phyloP scores from a whole-genome alignment of 1,284 basidiomycete genomes.

The Heterobasidion parviporum region DNA sequence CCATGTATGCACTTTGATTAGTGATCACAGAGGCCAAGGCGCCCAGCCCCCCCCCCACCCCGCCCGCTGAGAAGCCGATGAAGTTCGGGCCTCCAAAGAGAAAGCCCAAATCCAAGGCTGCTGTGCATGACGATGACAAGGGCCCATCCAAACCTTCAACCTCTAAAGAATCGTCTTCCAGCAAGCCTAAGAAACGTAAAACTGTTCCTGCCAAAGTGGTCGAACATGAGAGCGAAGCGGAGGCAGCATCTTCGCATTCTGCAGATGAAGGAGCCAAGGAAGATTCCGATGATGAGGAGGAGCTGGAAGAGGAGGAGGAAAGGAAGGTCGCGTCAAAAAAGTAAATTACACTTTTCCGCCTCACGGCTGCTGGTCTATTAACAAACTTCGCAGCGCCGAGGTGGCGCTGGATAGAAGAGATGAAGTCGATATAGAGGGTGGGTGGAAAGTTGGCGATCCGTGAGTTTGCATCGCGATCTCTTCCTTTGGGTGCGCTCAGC shows the following conservation, averaged over 20 bases:
- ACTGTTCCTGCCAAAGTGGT: neutral
- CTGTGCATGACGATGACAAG: neutral
- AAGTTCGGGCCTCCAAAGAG: conserved; percentile 3
- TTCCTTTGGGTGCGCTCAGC: neutral
- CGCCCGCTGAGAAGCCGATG: neutral
- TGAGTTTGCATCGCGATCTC: conserved; percentile 31
- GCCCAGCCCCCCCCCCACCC: neutral
- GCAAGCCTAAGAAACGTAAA: neutral
- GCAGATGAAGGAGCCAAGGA: conserved; percentile 35
- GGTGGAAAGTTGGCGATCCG: conserved; percentile 86
- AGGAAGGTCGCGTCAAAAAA: conserved; percentile 52
- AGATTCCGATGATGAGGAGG: conserved; percentile 43
- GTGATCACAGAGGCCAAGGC: neutral
- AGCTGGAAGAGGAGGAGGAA: conserved; percentile 36
- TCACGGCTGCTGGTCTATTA: neutral
- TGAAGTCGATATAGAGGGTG: conserved; percentile 75
- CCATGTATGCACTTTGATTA: too few species aligned
- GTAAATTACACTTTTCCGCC: conserved; percentile 29
- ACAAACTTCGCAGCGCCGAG: conserved; percentile 49
- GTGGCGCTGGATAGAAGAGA: conserved; percentile 52
- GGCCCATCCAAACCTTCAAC: neutral
- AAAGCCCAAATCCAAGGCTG: conserved; percentile 1
- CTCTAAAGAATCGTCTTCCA: neutral
- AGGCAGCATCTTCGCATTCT: conserved; percentile 13
- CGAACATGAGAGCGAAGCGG: conserved; percentile 9